phyloP scores from a whole-genome alignment of 768 basidiomycete species.

The Leccinellum albellum region DNA sequence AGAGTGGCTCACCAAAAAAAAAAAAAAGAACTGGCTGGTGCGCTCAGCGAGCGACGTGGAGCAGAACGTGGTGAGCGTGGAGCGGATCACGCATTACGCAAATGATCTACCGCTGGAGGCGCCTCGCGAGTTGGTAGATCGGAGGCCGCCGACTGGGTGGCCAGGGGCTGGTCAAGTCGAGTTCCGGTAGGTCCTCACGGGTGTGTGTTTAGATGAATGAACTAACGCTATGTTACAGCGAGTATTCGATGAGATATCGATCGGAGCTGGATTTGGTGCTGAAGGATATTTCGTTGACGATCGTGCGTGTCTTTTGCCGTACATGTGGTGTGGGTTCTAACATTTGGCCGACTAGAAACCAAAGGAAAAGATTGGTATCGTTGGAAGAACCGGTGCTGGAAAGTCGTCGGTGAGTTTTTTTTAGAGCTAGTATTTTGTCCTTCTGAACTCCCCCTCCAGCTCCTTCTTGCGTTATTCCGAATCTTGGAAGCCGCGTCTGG shows the following conservation, averaged over 20 bases:
- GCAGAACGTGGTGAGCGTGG: constrained; percentile 86
- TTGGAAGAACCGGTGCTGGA: constrained; percentile 78
- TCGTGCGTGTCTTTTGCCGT: constrained; percentile 40
- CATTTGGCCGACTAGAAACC: constrained; percentile 46
- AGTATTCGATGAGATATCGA: constrained; percentile 78
- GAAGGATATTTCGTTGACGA: constrained; percentile 65
- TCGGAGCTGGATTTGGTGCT: constrained; percentile 76
- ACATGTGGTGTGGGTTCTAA: constrained; percentile 2
- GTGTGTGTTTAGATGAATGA: not conserved
- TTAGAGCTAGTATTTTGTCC: not conserved
- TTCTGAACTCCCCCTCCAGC: constrained; percentile 27
- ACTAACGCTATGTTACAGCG: constrained; percentile 32
- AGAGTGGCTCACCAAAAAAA: not conserved
- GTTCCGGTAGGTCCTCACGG: constrained; percentile 51
- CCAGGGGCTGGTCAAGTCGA: constrained; percentile 69
- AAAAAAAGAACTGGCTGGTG: constrained; percentile 71
- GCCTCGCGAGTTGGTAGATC: constrained; percentile 60
- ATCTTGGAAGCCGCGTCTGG: constrained; percentile 71
- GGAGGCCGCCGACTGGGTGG: constrained; percentile 58
- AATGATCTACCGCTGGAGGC: constrained; percentile 67
- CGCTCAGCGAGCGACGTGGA: constrained; percentile 84
- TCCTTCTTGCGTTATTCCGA: constrained; percentile 71
- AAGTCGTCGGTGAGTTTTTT: constrained; percentile 60
- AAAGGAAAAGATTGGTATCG: constrained; percentile 86
- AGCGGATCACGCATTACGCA: constrained; percentile 82